Conservation (phyloP, 2,329 filamentous ascomycete genomes). For the Exophiala sp. region DNA sequence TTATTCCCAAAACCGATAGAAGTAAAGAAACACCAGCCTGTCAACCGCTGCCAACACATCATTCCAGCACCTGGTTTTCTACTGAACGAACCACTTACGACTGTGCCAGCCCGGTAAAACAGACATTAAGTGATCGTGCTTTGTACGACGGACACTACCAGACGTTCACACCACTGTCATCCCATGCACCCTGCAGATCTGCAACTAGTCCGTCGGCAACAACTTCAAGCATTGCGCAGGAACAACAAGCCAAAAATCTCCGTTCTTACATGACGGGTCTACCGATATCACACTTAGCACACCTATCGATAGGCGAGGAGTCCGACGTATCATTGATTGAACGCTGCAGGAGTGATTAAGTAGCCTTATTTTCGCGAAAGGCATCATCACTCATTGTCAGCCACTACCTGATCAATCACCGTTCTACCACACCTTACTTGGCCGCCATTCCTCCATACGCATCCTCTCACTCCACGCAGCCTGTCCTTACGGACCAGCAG, state of each 20-base stretch:
- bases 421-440: background rate
- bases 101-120: background rate
- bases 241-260: slow-evolving; percentile 6
- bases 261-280: background rate
- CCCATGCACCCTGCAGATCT: slow-evolving; percentile 10
- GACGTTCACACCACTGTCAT: background rate
- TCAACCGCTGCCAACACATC: slow-evolving; percentile 21
- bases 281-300: slow-evolving; percentile 2
- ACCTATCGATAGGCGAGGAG: slow-evolving; percentile 1
- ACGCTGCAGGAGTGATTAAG: no score
- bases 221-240: slow-evolving; percentile 16
- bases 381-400: no score
- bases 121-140: background rate
- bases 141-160: background rate
- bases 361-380: no score
- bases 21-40: slow-evolving; percentile 17
- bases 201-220: slow-evolving; percentile 3
- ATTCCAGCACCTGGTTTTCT: background rate
- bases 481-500: slow-evolving; percentile 1
- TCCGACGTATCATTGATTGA: background rate
- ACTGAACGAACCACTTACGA: background rate
- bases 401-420: background rate
- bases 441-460: background rate
- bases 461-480: background rate
- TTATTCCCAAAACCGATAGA: slow-evolving; percentile 21